Evolutionary conservation across 208 protist species (phyloP).

Genomic region (Borovskyia barvae): DNA sequence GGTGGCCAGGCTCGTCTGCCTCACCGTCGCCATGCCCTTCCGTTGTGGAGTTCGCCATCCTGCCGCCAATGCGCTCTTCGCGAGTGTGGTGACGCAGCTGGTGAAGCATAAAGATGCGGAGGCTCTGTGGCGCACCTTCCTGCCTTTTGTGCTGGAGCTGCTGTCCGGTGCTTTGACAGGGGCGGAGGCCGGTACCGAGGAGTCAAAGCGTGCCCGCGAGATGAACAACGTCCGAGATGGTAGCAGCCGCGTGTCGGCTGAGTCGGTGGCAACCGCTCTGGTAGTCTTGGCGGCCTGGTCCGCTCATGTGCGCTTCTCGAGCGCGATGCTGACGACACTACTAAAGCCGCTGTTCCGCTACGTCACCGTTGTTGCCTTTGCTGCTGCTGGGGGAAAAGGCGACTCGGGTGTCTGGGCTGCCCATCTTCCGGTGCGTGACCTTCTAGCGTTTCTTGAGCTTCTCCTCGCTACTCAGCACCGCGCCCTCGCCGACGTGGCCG

Average conservation of each 20-base stretch:
- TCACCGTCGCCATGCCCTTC: constrained; percentile 46
- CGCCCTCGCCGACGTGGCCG: constrained; percentile 45
- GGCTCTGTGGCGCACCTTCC: constrained; percentile 65
- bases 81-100: constrained; percentile 60
- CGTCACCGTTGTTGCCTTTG: constrained; percentile 16
- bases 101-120: constrained; percentile 58
- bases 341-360: constrained; percentile 58
- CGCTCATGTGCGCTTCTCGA: constrained; percentile 58
- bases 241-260: constrained; percentile 19
- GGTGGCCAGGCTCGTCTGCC: constrained; percentile 65
- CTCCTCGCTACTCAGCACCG: constrained; percentile 63
- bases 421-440: constrained; percentile 45
- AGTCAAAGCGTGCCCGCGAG: constrained; percentile 10
- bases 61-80: constrained; percentile 80
- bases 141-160: constrained; percentile 79
- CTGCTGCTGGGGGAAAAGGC: neutral
- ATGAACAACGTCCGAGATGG: constrained; percentile 1
- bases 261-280: constrained; percentile 67
- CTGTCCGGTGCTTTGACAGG: constrained; percentile 30
- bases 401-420: neutral
- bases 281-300: constrained; percentile 74
- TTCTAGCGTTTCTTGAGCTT: constrained; percentile 60
- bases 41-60: constrained; percentile 53
- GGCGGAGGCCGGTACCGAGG: constrained; percentile 21
- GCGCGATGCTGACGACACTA: constrained; percentile 51